These are phyloP conservation scores for Crassisporium funariophilum DNA, from an alignment of 768 basidiomycete genomes.

Conservation along the genomic window DNA sequence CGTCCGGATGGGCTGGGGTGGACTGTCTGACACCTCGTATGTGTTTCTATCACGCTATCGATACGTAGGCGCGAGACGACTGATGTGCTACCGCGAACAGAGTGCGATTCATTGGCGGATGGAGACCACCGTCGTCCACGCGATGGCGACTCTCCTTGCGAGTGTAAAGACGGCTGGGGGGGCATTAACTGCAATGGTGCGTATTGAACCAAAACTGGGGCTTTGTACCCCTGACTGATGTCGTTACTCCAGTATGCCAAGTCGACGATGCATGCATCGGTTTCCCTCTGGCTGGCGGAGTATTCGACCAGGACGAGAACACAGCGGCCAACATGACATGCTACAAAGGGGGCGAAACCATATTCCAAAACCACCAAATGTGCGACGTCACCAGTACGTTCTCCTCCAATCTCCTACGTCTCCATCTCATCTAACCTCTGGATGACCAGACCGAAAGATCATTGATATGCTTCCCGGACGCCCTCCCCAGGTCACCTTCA, in stretches of 20 bases:
- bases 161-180: slow-evolving; percentile 93
- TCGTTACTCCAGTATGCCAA: slow-evolving; percentile 71
- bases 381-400: slow-evolving; percentile 95
- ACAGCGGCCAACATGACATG: slow-evolving; percentile 71
- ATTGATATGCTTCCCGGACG: slow-evolving; percentile 87
- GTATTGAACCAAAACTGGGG: slow-evolving; percentile 18
- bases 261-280: slow-evolving; percentile 76
- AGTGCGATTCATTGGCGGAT: slow-evolving; percentile 93
- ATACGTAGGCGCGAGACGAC: background rate
- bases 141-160: slow-evolving; percentile 72
- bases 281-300: slow-evolving; percentile 60
- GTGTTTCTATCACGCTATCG: slow-evolving; percentile 30
- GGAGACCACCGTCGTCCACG: slow-evolving; percentile 83
- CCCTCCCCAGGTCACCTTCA: slow-evolving; percentile 95
- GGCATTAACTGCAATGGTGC: slow-evolving; percentile 97
- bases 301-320: slow-evolving; percentile 21
- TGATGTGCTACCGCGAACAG: slow-evolving; percentile 39
- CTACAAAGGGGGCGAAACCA: slow-evolving; percentile 89
- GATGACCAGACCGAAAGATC: slow-evolving; percentile 81
- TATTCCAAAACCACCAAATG: slow-evolving; percentile 97
- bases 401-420: background rate
- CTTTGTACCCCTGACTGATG: background rate
- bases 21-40: slow-evolving; percentile 91
- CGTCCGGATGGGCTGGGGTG: slow-evolving; percentile 96
- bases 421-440: background rate